phyloP scores from a whole-genome alignment of 257 asterid genomes.

The Forsythia suspensa region DNA sequence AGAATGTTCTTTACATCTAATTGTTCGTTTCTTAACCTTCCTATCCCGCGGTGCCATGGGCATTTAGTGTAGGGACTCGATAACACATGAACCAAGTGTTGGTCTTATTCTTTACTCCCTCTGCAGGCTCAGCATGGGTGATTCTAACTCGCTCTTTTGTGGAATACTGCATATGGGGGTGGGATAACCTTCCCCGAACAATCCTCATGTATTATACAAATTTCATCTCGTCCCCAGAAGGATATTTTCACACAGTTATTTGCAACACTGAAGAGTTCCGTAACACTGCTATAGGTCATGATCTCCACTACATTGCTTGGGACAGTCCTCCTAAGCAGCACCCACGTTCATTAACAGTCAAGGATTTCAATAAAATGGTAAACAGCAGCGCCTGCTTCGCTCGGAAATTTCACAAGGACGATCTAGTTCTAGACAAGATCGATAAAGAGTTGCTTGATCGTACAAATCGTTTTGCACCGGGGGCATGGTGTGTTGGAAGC shows the following conservation, averaged over 20 bases:
- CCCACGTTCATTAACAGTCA: conserved; percentile 62
- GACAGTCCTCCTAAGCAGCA: conserved; percentile 98
- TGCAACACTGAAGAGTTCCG: conserved; percentile 82
- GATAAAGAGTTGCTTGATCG: conserved; percentile 79
- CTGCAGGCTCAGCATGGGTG: conserved; percentile 97
- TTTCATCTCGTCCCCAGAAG: conserved; percentile 93
- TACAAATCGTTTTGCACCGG: conserved; percentile 62
- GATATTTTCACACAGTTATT: conserved; percentile 91
- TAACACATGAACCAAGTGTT: neutral
- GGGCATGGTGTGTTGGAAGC: conserved; percentile 90
- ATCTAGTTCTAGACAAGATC: conserved; percentile 76
- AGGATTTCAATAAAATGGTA: conserved; percentile 72
- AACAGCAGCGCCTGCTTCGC: conserved; percentile 96
- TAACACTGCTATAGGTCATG: conserved; percentile 77
- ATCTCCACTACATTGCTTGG: conserved; percentile 98
- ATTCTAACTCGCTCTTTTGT: conserved; percentile 77
- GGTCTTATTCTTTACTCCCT: conserved; percentile 2
- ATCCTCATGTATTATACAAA: conserved; percentile 92
- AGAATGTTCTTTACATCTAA: too few relatives aligned
- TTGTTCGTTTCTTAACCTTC: too few relatives aligned
- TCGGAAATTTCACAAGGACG: conserved; percentile 84
- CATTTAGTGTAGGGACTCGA: neutral
- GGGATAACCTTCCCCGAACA: conserved; percentile 93
- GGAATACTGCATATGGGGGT: conserved; percentile 94
- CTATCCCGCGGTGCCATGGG: too few relatives aligned